A percentile compares a stretch with the other conserved stretches of the same genome.
phyloP scores from a whole-genome alignment of 2,329 filamentous ascomycete genomes.

The Macrophomina pseudophaseolina region DNA sequence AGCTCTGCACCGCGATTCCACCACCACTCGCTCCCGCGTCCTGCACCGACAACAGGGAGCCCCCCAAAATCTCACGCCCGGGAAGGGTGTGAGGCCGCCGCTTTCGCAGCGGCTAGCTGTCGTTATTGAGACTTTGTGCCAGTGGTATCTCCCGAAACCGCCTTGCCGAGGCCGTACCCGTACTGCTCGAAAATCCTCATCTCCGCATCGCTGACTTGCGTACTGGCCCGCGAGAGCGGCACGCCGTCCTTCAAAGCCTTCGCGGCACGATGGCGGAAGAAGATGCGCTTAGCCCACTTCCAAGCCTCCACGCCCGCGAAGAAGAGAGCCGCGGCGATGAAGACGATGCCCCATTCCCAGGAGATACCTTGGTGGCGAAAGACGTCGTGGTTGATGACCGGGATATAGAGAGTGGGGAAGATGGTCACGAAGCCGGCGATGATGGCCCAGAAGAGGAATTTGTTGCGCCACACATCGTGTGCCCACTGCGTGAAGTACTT shows the following conservation, averaged over 20 bases:
- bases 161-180: background rate
- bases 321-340: constrained; percentile 66
- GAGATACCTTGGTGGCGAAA: constrained; percentile 70
- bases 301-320: constrained; percentile 68
- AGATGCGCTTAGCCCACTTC: constrained; percentile 68
- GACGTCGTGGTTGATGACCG: constrained; percentile 67
- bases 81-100: constrained; percentile 5
- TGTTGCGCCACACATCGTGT: constrained; percentile 71
- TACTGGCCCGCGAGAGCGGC: background rate
- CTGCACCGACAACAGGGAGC: background rate
- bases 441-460: constrained; percentile 61
- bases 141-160: background rate
- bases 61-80: constrained; percentile 1
- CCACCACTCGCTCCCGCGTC: background rate
- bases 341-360: constrained; percentile 74
- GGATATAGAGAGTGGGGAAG: constrained; percentile 65
- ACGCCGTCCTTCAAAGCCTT: background rate
- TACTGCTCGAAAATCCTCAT: background rate
- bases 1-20: background rate
- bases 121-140: constrained; percentile 3
- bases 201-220: background rate
- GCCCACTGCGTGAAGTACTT: constrained; percentile 60
- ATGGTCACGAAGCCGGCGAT: constrained; percentile 52
- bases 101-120: constrained; percentile 9
- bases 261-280: constrained; percentile 32